Percentiles rank a stretch among this genome's conserved stretches.
These are phyloP conservation scores for Tripidium arundinaceum DNA, from an alignment of 202 grass and related monocot genomes.

Conservation along the genomic window DNA sequence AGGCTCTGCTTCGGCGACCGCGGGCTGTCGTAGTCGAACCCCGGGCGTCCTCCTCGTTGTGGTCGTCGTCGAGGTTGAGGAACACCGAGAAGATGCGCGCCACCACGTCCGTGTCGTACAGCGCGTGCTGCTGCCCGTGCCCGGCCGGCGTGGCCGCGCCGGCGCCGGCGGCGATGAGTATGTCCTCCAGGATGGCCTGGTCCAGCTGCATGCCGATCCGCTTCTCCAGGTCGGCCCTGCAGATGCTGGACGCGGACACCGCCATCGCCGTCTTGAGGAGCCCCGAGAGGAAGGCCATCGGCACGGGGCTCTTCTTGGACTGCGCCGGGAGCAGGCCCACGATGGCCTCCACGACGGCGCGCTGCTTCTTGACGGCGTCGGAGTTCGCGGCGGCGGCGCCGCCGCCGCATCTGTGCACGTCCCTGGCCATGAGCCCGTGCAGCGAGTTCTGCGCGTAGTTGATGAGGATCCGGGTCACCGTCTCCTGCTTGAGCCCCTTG, in stretches of 20 bases:
- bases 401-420: constrained; percentile 19
- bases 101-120: constrained; percentile 84
- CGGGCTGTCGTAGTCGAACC: constrained; percentile 68
- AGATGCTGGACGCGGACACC: constrained; percentile 52
- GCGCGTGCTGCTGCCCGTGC: constrained; percentile 28
- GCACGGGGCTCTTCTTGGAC: constrained; percentile 71
- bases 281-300: constrained; percentile 84
- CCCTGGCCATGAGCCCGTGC: constrained; percentile 64
- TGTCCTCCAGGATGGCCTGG: constrained; percentile 87
- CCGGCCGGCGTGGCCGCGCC: not conserved
- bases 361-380: constrained; percentile 60
- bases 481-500: constrained; percentile 95
- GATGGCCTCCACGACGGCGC: constrained; percentile 58
- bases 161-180: constrained; percentile 56
- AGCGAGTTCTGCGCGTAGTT: constrained; percentile 88
- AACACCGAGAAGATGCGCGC: constrained; percentile 70
- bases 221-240: constrained; percentile 69
- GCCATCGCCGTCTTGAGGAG: constrained; percentile 76
- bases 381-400: constrained; percentile 24
- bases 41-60: constrained; percentile 38
- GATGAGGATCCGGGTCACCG: constrained; percentile 68
- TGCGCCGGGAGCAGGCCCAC: constrained; percentile 65
- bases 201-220: constrained; percentile 86
- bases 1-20: constrained; percentile 65
- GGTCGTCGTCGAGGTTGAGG: constrained; percentile 68